Evolutionary conservation across 140 eudicot species (phyloP), one percentile per base, ranked within the genome.

Genomic region (Stevia rebaudiana): DNA sequence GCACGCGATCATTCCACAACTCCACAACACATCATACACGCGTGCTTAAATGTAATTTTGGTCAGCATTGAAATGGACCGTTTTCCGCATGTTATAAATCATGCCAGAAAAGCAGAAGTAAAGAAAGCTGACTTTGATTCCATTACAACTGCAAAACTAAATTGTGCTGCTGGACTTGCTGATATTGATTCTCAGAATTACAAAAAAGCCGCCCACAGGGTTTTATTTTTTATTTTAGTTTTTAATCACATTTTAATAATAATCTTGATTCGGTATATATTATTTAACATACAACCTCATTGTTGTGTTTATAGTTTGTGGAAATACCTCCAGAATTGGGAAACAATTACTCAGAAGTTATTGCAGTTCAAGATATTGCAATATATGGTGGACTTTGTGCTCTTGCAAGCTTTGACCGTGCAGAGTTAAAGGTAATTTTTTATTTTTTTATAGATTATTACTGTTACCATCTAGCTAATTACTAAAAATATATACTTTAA

Each of bases 41-140:
- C 88, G 99, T 94, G 99, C 50, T 70, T 94, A 65, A 94, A 88
- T 72, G 97, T 97, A 16, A 94, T 94, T 48, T 60, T 94, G 72
- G 96, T 86, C 57, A 94, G 99, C 84, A 94, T 94, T 64, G 99
- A 94, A 82, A 88, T 88, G 99, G 95, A 94, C 8, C 95, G 88
- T 68, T 94, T 94, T 65, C 70, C 94, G 0, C 97, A 94, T 76
- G 99, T 94, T 42, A 67, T 92, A 62, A 94, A 90, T 75, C 88
- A 88, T 76, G 95, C 88, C 68, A 81, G 82, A 63, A 94, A 88
- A 74, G 99, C 99, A 1, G 99, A 94, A 81, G 88, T 79, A 69
- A 85, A 74, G 57, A 81, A 65, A 50, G 83, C 79, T 33, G 89
- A 83, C n/a, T 33, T 91, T 22, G 97, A 88, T 15, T 33, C 95